Conservation (phyloP, 2,329 filamentous ascomycete species). For the Madurella fahalii region DNA sequence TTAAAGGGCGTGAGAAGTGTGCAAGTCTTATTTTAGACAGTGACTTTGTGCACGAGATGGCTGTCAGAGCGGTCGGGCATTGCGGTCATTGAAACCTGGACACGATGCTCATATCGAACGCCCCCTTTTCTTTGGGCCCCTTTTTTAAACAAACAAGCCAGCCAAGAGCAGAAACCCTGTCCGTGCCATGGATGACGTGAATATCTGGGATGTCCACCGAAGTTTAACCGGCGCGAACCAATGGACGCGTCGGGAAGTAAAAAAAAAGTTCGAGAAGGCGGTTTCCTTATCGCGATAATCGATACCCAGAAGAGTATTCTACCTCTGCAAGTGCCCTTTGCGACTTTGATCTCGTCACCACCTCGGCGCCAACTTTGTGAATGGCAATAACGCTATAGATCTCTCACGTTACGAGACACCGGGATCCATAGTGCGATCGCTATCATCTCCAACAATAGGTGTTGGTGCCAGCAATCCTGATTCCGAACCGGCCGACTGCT, state of each 20-base stretch:
- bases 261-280: slow-evolving; percentile 12
- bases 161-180: neutral
- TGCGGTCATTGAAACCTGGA: too few relatives aligned
- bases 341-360: neutral
- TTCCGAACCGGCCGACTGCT: neutral
- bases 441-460: neutral
- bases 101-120: too few relatives aligned
- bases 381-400: too few relatives aligned
- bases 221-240: slow-evolving; percentile 13
- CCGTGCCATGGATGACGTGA: neutral
- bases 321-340: neutral
- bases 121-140: neutral
- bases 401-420: too few relatives aligned
- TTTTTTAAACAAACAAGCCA: neutral
- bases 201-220: neutral
- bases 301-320: neutral
- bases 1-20: neutral
- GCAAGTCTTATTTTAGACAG: too few relatives aligned
- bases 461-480: neutral
- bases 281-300: slow-evolving; percentile 16
- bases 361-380: neutral
- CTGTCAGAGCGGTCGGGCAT: too few relatives aligned
- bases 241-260: slow-evolving; percentile 10
- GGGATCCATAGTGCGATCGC: neutral
- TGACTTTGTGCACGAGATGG: too few relatives aligned